Percentiles rank a stretch among this genome's conserved stretches.
phyloP scores from a whole-genome alignment of 768 basidiomycete species.

The Ephemerocybe angulata region DNA sequence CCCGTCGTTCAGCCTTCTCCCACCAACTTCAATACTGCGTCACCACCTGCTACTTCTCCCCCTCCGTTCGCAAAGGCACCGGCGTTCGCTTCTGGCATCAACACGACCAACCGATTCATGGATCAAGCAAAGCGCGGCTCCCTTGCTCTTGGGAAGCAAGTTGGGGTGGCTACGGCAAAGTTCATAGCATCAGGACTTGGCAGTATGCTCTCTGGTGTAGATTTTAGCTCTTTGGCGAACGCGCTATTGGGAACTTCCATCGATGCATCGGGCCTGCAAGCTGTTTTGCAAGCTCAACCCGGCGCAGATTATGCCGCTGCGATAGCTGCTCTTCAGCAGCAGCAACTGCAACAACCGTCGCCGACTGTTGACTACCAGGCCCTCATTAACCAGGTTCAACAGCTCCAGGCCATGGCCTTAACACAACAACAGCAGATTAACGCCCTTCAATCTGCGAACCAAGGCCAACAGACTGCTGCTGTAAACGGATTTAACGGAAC shows the following conservation, averaged over 20 bases:
- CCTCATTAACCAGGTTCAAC: background rate
- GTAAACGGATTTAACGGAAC: background rate
- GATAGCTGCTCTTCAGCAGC: conserved; percentile 1
- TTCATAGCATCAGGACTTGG: background rate
- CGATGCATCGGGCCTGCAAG: background rate
- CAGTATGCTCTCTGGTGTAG: background rate
- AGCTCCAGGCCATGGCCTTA: background rate
- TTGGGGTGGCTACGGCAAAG: background rate
- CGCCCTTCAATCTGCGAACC: background rate
- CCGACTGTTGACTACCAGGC: background rate
- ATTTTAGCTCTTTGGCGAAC: background rate
- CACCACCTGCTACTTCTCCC: background rate
- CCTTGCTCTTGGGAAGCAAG: background rate
- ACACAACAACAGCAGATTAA: background rate
- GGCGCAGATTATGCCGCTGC: background rate
- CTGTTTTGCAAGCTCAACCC: background rate
- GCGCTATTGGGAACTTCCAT: background rate
- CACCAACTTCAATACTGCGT: background rate
- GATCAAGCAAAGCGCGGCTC: background rate
- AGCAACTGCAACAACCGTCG: background rate
- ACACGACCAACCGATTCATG: background rate
- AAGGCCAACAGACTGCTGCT: background rate
- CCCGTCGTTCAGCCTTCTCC: background rate
- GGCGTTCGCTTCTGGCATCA: background rate
- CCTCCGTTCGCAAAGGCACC: background rate